phyloP scores from a whole-genome alignment of 805 yeast genomes.

The Suhomyces tanzawaensis region DNA sequence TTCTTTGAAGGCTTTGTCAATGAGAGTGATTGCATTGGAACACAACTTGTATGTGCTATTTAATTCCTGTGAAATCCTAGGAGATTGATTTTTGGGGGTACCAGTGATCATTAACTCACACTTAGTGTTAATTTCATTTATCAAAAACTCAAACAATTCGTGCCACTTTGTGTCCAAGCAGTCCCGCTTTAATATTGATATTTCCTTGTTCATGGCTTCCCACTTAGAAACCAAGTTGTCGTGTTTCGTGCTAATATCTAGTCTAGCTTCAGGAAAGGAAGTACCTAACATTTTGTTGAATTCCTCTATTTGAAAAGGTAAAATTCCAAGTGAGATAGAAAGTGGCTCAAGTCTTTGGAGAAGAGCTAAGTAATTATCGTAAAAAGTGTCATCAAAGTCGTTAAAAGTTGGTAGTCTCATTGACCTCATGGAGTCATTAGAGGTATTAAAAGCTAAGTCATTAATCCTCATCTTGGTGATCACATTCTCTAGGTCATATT shows the following conservation, averaged over 20 bases:
- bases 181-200: conserved; percentile 42
- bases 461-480: conserved; percentile 22
- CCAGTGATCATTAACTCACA: conserved; percentile 14
- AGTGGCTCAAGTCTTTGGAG: conserved; percentile 48
- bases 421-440: conserved; percentile 15
- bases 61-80: conserved; percentile 26
- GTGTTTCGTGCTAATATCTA: conserved; percentile 4
- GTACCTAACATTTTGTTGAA: conserved; percentile 30
- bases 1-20: conserved; percentile 35
- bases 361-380: conserved; percentile 41
- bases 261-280: conserved; percentile 9
- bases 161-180: conserved; percentile 57
- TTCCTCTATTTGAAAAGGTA: conserved; percentile 49
- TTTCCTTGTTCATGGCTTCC: conserved; percentile 39
- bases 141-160: conserved; percentile 47
- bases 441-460: conserved; percentile 11
- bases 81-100: conserved; percentile 5
- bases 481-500: conserved; percentile 19
- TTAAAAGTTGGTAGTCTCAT: conserved; percentile 31
- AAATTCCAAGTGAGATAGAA: conserved; percentile 48
- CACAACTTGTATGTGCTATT: conserved; percentile 36
- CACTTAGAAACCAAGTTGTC: conserved; percentile 28
- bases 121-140: conserved; percentile 34
- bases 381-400: conserved; percentile 31
- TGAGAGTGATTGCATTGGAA: conserved; percentile 36